phyloP scores from a whole-genome alignment of 2,329 filamentous ascomycete genomes.

The Fusarium metavorans region DNA sequence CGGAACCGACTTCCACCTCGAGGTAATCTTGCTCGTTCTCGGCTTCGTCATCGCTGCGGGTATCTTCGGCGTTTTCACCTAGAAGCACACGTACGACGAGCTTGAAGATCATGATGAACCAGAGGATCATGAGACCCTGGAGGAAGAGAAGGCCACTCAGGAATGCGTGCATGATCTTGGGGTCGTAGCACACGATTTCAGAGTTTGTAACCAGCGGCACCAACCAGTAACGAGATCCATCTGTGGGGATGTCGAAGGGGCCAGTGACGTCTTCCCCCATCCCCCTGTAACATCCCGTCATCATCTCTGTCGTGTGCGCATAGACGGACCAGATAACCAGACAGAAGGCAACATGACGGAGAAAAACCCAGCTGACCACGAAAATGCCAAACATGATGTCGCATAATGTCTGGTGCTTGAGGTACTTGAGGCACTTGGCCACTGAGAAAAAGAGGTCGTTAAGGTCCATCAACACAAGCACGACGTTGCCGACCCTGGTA shows the following conservation, averaged over 20 bases:
- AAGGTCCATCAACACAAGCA: conserved; percentile 92
- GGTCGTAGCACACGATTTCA: conserved; percentile 83
- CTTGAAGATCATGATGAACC: conserved; percentile 83
- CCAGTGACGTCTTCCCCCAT: conserved; percentile 65
- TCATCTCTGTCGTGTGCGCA: conserved; percentile 35
- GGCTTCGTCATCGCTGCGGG: conserved; percentile 80
- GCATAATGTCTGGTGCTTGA: conserved; percentile 79
- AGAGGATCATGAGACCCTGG: conserved; percentile 83
- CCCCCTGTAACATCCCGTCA: conserved; percentile 77
- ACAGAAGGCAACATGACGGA: conserved; percentile 84
- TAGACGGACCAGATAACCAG: conserved; percentile 81
- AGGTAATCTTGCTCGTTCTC: conserved; percentile 65
- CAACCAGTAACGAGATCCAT: conserved; percentile 70
- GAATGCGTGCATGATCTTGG: conserved; percentile 80
- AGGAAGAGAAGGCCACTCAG: conserved; percentile 81
- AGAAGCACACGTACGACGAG: conserved; percentile 75
- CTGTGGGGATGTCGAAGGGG: conserved; percentile 61
- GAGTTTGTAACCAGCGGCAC: conserved; percentile 78
- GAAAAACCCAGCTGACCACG: conserved; percentile 84
- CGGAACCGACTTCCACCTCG: conserved; percentile 80
- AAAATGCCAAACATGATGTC: conserved; percentile 90
- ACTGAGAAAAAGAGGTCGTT: conserved; percentile 76
- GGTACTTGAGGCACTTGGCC: conserved; percentile 94
- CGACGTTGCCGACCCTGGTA: conserved; percentile 87
- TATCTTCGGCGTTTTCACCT: conserved; percentile 84